phyloP scores from a whole-genome alignment of 148 eudicot genomes.

The Hydrangea macrophylla region DNA sequence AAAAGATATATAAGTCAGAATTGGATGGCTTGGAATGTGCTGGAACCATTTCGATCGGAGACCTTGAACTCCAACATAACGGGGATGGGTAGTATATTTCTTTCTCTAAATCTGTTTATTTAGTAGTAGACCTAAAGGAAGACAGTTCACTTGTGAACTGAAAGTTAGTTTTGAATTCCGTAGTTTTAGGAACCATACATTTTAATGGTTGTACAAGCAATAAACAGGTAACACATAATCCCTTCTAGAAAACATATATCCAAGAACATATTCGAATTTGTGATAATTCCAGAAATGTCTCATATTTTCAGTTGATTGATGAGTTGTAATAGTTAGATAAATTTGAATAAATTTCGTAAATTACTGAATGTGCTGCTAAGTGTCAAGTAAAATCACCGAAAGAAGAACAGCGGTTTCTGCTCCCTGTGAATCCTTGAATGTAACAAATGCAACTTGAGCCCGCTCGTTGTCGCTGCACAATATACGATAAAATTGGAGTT shows the following conservation, averaged over 20 bases:
- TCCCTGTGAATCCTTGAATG: slow-evolving; percentile 85
- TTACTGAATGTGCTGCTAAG: neutral
- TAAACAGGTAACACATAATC: neutral
- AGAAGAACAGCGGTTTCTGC: slow-evolving; percentile 93
- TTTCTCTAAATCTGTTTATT: too few relatives aligned
- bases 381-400: slow-evolving; percentile 45
- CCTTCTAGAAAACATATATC: neutral
- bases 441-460: slow-evolving; percentile 72
- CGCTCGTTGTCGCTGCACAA: slow-evolving; percentile 64
- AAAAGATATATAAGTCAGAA: neutral
- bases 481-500: slow-evolving; percentile 7
- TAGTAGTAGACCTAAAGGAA: too few relatives aligned
- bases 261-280: neutral
- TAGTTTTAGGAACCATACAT: slow-evolving; percentile 1
- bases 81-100: too few relatives aligned
- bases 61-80: neutral
- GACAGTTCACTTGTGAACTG: neutral
- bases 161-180: neutral
- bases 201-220: neutral
- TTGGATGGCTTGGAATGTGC: neutral
- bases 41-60: neutral
- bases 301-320: neutral
- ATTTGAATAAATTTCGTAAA: neutral
- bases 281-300: neutral
- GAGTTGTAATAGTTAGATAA: neutral